Percentiles rank a stretch among this genome's conserved stretches.
Conservation (phyloP, 306 rosid genomes). For the Acmispon strigosus region DNA sequence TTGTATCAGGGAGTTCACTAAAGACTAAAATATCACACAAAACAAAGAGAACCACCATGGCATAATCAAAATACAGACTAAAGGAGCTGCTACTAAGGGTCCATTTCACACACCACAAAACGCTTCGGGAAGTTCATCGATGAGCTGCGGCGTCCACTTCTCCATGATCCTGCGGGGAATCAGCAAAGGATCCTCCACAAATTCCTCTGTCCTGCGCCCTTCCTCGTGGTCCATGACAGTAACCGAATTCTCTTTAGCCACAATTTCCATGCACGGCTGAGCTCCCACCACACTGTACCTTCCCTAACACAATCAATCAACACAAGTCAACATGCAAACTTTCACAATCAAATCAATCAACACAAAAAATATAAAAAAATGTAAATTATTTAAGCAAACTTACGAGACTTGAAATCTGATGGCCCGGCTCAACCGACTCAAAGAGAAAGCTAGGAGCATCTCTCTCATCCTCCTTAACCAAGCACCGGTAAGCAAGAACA, state of each 20-base stretch:
- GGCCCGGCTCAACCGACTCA: constrained; percentile 88
- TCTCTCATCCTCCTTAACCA: constrained; percentile 92
- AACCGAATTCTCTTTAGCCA: constrained; percentile 88
- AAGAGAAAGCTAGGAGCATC: constrained; percentile 94
- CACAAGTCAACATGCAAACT: not conserved
- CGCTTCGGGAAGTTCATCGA: constrained; percentile 91
- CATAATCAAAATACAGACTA: not conserved
- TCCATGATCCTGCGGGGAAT: constrained; percentile 78
- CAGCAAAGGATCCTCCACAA: constrained; percentile 70
- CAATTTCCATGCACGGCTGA: constrained; percentile 86
- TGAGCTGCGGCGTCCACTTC: constrained; percentile 75
- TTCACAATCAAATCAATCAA: not conserved
- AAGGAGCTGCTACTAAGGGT: not conserved
- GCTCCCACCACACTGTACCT: constrained; percentile 88
- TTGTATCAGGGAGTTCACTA: not conserved
- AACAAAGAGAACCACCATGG: not conserved
- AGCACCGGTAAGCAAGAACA: constrained; percentile 90
- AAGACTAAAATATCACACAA: not conserved
- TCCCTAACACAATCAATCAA: constrained; percentile 44
- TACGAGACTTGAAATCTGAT: constrained; percentile 56
- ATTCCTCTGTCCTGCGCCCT: constrained; percentile 63
- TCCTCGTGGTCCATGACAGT: constrained; percentile 72
- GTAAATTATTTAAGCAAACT: not conserved
- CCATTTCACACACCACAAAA: constrained; percentile 63
- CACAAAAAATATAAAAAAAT: not conserved